phyloP scores from a whole-genome alignment of 2,329 filamentous ascomycete genomes.

The Calonectria pteridis region DNA sequence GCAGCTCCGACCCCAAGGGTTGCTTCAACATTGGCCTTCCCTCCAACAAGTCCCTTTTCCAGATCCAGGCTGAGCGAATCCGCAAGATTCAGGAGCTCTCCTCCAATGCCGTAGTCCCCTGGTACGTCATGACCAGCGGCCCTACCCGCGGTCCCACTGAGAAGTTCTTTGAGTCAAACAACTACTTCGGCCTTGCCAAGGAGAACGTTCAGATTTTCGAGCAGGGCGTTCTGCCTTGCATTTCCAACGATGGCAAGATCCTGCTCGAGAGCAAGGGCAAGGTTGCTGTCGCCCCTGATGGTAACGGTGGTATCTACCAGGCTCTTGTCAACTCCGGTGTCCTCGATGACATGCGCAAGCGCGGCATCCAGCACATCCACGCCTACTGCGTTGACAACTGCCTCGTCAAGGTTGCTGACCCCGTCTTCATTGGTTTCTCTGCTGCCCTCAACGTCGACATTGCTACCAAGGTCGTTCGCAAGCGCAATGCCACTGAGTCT shows the following conservation, averaged over 20 bases:
- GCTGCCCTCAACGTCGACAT: conserved; percentile 92
- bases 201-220: conserved; percentile 94
- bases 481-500: conserved; percentile 95
- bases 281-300: conserved; percentile 95
- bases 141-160: conserved; percentile 94
- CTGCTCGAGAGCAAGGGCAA: conserved; percentile 90
- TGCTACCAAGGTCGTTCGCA: conserved; percentile 98
- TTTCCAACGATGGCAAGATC: conserved; percentile 98
- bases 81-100: conserved; percentile 86
- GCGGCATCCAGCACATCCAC: conserved; percentile 94
- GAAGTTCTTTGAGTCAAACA: conserved; percentile 89
- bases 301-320: conserved; percentile 97
- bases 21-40: conserved; percentile 97
- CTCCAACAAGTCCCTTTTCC: conserved; percentile 94
- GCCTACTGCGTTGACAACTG: conserved; percentile 99
- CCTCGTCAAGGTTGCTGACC: conserved; percentile 98
- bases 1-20: conserved; percentile 95
- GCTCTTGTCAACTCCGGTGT: conserved; percentile 85
- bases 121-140: conserved; percentile 99
- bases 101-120: conserved; percentile 80
- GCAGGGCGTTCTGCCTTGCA: conserved; percentile 95
- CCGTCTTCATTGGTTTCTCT: conserved; percentile 93
- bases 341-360: conserved; percentile 87
- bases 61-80: conserved; percentile 97
- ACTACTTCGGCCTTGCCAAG: conserved; percentile 89